These are phyloP conservation scores for Carex cristatella DNA, from an alignment of 176 grass and related monocot species.

Conservation along the genomic window DNA sequence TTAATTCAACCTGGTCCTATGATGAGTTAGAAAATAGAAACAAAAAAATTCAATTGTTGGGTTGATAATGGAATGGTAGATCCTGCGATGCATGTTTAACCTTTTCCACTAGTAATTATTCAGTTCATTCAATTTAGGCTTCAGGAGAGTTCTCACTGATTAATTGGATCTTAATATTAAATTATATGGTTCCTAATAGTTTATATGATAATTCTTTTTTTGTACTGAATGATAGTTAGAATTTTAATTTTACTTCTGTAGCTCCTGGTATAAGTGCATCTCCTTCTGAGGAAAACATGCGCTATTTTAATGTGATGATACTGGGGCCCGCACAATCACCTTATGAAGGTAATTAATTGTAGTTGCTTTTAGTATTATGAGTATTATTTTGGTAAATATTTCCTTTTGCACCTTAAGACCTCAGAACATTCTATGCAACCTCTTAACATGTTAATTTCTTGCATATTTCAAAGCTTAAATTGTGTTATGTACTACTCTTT, in stretches of 20 bases:
- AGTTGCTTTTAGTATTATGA: neutral
- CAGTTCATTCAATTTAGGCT: neutral
- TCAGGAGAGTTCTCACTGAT: neutral
- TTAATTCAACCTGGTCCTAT: neutral
- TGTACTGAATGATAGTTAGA: neutral
- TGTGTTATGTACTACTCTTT: neutral
- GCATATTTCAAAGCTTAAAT: neutral
- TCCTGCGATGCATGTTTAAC: neutral
- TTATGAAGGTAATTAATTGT: constrained; percentile 47
- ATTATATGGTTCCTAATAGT: neutral
- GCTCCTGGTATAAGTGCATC: constrained; percentile 96
- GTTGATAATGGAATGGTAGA: neutral
- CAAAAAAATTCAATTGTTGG: neutral
- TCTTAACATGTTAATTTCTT: neutral
- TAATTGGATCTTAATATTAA: neutral
- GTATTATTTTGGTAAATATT: neutral
- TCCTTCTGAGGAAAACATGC: constrained; percentile 98
- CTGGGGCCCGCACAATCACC: constrained; percentile 83
- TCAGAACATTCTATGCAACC: neutral
- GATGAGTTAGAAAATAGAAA: neutral
- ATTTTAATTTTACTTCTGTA: constrained; percentile 17
- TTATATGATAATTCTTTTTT: neutral
- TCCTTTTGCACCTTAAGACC: neutral
- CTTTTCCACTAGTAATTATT: neutral
- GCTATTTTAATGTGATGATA: constrained; percentile 99